These are phyloP conservation scores for Sporothrix euskadiensis DNA, from an alignment of 2,329 filamentous ascomycete species.

Conservation along the genomic window DNA sequence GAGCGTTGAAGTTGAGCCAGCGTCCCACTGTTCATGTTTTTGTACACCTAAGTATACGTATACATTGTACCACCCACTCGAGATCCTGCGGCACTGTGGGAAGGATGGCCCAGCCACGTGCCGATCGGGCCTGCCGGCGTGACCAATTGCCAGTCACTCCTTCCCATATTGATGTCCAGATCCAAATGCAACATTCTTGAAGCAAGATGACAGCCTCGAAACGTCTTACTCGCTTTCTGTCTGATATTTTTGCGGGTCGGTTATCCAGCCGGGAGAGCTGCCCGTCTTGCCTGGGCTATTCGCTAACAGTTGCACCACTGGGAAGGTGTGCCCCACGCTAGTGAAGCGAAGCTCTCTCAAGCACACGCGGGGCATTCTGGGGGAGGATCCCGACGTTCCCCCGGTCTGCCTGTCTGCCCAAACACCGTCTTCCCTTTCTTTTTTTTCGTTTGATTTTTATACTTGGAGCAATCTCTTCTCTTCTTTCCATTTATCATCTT, in stretches of 20 bases:
- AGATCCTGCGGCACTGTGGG: background rate
- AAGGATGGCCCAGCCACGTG: background rate
- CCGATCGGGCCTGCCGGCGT: too few relatives aligned
- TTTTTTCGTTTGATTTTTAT: background rate
- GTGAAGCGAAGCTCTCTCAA: background rate
- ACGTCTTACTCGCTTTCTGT: background rate
- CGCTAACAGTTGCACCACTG: background rate
- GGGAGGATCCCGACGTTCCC: background rate
- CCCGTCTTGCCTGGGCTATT: background rate
- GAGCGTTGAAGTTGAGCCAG: background rate
- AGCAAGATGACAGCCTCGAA: background rate
- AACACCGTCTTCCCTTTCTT: background rate
- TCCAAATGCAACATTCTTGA: background rate
- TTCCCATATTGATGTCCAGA: background rate
- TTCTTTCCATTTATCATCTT: background rate
- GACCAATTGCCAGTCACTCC: background rate
- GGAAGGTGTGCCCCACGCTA: slow-evolving; percentile 5
- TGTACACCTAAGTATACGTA: background rate
- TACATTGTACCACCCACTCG: background rate
- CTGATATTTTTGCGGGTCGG: background rate
- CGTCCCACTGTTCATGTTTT: background rate
- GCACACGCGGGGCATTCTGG: slow-evolving; percentile 7
- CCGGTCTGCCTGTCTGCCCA: background rate
- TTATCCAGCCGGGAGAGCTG: slow-evolving; percentile 8
- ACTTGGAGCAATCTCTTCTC: background rate